A percentile compares a stretch with the other conserved stretches of the same genome.
phyloP scores from a whole-genome alignment of 768 basidiomycete species.

The Boletus rubropictus region DNA sequence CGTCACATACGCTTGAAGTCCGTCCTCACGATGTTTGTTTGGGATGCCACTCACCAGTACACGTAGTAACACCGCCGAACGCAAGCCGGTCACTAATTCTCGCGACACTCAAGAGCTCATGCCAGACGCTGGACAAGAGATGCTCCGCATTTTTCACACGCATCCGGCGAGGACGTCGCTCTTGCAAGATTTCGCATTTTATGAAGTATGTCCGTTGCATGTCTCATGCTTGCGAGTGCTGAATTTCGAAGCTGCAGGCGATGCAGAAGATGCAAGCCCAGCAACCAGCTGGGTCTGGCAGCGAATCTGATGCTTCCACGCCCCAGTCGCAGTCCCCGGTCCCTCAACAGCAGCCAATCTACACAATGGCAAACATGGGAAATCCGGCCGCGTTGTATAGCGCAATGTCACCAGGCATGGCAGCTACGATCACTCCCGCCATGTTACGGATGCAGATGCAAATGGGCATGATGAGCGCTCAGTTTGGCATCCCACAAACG shows the following conservation, averaged over 20 bases:
- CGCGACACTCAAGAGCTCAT: slow-evolving; percentile 96
- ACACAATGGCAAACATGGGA: slow-evolving; percentile 35
- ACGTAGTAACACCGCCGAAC: slow-evolving; percentile 88
- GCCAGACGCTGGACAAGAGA: slow-evolving; percentile 94
- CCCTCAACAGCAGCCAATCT: slow-evolving; percentile 42
- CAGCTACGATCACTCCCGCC: slow-evolving; percentile 27
- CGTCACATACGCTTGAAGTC: slow-evolving; percentile 87
- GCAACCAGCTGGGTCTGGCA: slow-evolving; percentile 25
- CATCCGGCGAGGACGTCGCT: slow-evolving; percentile 91
- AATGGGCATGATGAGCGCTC: slow-evolving; percentile 42
- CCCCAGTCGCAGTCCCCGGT: slow-evolving; percentile 38
- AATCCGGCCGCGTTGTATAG: slow-evolving; percentile 42
- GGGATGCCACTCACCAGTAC: slow-evolving; percentile 10
- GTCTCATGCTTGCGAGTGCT: neutral
- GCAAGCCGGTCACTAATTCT: slow-evolving; percentile 97
- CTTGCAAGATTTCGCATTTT: slow-evolving; percentile 89
- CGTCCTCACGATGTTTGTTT: slow-evolving; percentile 5
- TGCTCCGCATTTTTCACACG: slow-evolving; percentile 91
- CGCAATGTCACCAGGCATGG: slow-evolving; percentile 30
- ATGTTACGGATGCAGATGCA: slow-evolving; percentile 45
- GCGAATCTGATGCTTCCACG: slow-evolving; percentile 25
- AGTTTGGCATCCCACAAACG: slow-evolving; percentile 50
- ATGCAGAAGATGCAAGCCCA: slow-evolving; percentile 61
- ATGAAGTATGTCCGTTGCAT: slow-evolving; percentile 53
- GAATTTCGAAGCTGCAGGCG: slow-evolving; percentile 59